phyloP scores from a whole-genome alignment of 179 eudicot species.

The Patellifolia procumbens region DNA sequence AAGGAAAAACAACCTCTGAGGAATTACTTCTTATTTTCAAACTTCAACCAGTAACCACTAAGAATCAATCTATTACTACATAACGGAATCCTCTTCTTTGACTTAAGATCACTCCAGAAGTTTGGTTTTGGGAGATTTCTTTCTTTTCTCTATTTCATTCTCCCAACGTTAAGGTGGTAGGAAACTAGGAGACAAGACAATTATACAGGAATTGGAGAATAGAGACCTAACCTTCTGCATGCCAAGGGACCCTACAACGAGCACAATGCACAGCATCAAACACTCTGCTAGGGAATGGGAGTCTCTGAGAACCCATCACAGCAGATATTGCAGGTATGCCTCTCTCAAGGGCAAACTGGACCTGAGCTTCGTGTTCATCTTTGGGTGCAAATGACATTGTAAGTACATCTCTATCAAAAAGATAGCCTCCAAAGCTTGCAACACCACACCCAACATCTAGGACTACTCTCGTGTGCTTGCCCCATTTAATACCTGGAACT shows the following conservation, averaged over 20 bases:
- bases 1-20: no score
- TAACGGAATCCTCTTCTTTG: not conserved
- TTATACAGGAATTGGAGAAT: not conserved
- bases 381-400: conserved; percentile 91
- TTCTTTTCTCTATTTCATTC: not conserved
- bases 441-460: conserved; percentile 94
- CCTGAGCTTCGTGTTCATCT: conserved; percentile 90
- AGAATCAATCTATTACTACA: not conserved
- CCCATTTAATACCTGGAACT: conserved; percentile 81
- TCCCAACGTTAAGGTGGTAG: not conserved
- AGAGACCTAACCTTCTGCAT: conserved; percentile 56
- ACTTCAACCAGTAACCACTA: no score
- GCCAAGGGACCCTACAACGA: conserved; percentile 94
- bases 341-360: conserved; percentile 82
- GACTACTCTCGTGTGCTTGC: conserved; percentile 70
- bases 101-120: not conserved
- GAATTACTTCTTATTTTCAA: no score
- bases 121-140: not conserved
- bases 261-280: conserved; percentile 86
- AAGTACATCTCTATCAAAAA: conserved; percentile 78
- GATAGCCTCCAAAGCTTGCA: conserved; percentile 83
- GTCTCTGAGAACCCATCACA: conserved; percentile 75
- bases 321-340: conserved; percentile 94
- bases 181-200: not conserved
- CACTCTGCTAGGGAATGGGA: conserved; percentile 77